Evolutionary conservation across 1,284 basidiomycete species (phyloP).

Genomic region (Sphaerobolus stellatus): DNA sequence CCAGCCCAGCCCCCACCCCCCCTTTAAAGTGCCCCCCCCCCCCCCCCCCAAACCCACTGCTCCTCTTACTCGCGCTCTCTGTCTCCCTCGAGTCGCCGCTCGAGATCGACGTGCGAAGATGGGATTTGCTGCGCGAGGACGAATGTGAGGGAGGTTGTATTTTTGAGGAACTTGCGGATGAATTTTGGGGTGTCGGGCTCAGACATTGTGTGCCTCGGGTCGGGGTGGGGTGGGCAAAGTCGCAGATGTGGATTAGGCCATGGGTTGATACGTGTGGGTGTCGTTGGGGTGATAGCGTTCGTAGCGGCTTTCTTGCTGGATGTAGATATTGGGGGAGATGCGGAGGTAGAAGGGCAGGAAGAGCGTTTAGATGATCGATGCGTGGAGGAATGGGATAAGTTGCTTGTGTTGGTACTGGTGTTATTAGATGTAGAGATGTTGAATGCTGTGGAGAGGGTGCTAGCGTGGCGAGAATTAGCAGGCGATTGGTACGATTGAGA

Average conservation of each 20-base stretch:
- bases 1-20: too few relatives aligned
- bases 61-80: conserved; percentile 10
- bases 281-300: too few relatives aligned
- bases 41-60: not conserved
- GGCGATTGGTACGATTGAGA: too few relatives aligned
- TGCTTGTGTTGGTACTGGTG: too few relatives aligned
- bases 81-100: conserved; percentile 24
- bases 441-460: too few relatives aligned
- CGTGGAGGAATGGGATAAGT: too few relatives aligned
- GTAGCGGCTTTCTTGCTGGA: too few relatives aligned
- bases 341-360: conserved; percentile 60
- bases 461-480: too few relatives aligned
- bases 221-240: conserved; percentile 56
- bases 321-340: conserved; percentile 54
- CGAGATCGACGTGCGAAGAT: conserved; percentile 30
- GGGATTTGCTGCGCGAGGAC: conserved; percentile 43
- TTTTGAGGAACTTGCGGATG: conserved; percentile 9
- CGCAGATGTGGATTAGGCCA: conserved; percentile 53
- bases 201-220: conserved; percentile 54
- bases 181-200: conserved; percentile 46
- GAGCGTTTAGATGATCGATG: conserved; percentile 41
- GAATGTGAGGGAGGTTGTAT: conserved; percentile 23
- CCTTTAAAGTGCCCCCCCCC: too few relatives aligned
- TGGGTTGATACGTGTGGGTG: conserved; percentile 8
- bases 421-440: too few relatives aligned